Evolutionary conservation across 495 filamentous ascomycete genomes (phyloP).

Genomic region (Evernia prunastri): DNA sequence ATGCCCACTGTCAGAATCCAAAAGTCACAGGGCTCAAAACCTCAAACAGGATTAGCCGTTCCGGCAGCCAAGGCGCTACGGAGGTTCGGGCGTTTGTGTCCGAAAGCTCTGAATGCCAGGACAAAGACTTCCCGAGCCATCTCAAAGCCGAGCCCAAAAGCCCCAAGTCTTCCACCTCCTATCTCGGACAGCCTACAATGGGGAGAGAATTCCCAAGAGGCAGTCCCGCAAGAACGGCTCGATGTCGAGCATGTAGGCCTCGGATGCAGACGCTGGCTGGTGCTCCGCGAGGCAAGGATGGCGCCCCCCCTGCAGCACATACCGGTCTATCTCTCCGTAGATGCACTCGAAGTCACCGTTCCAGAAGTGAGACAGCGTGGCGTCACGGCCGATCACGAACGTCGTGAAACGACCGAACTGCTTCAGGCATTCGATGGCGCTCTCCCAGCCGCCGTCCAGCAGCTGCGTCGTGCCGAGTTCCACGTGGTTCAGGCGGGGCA

Average conservation of each 20-base stretch:
- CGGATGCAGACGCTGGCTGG: background rate
- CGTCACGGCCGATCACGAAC: background rate
- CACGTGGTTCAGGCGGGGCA: background rate
- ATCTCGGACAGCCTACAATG: too few relatives aligned
- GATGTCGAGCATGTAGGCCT: background rate
- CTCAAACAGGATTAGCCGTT: too few relatives aligned
- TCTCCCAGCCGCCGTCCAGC: background rate
- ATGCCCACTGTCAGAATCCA: too few relatives aligned
- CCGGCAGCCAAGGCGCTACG: too few relatives aligned
- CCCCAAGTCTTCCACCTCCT: too few relatives aligned
- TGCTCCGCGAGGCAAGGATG: background rate
- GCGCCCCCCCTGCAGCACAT: background rate
- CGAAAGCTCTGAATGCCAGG: too few relatives aligned
- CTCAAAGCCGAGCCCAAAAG: too few relatives aligned
- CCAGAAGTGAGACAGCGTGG: background rate
- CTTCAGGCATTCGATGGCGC: background rate
- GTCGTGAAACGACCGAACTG: background rate
- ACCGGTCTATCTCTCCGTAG: background rate
- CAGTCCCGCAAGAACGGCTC: background rate
- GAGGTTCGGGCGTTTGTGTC: too few relatives aligned
- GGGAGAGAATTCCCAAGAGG: too few relatives aligned
- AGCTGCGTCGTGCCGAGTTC: background rate
- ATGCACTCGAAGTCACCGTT: background rate
- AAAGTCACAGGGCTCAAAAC: too few relatives aligned
- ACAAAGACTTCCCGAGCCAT: too few relatives aligned